Evolutionary conservation across 805 yeast genomes (phyloP).

Genomic region (Wickerhamomyces chambardii): DNA sequence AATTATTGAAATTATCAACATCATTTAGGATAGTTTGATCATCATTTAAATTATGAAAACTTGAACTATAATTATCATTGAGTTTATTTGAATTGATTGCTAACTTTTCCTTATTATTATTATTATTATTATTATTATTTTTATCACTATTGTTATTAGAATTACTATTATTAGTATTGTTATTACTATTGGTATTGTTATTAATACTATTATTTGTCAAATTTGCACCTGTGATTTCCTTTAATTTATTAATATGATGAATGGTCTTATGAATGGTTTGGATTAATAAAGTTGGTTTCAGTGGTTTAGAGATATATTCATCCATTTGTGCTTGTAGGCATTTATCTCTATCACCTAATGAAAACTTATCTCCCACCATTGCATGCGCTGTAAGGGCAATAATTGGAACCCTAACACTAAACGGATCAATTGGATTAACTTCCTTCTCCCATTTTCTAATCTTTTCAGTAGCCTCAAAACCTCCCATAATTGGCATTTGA

Average conservation of each 20-base stretch:
- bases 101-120: no score
- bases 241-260: conserved; percentile 50
- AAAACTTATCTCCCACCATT: conserved; percentile 29
- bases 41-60: no score
- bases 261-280: conserved; percentile 78
- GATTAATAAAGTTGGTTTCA: conserved; percentile 67
- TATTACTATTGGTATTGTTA: not conserved
- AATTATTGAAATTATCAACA: no score
- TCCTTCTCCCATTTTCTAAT: conserved; percentile 80
- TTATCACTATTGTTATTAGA: not conserved
- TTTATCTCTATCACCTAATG: conserved; percentile 70
- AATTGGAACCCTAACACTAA: conserved; percentile 68
- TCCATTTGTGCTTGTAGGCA: conserved; percentile 83
- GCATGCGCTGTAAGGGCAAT: conserved; percentile 85
- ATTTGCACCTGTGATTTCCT: conserved; percentile 31
- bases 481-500: conserved; percentile 90
- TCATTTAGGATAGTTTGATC: no score
- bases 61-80: no score
- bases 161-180: not conserved
- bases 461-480: conserved; percentile 87
- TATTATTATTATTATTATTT: no score
- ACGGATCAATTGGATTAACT: conserved; percentile 52
- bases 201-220: conserved; percentile 1
- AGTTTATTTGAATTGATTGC: no score
- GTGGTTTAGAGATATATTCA: conserved; percentile 74